Evolutionary conservation across 179 eudicot species (phyloP).

Genomic region (Pouteria campechiana): DNA sequence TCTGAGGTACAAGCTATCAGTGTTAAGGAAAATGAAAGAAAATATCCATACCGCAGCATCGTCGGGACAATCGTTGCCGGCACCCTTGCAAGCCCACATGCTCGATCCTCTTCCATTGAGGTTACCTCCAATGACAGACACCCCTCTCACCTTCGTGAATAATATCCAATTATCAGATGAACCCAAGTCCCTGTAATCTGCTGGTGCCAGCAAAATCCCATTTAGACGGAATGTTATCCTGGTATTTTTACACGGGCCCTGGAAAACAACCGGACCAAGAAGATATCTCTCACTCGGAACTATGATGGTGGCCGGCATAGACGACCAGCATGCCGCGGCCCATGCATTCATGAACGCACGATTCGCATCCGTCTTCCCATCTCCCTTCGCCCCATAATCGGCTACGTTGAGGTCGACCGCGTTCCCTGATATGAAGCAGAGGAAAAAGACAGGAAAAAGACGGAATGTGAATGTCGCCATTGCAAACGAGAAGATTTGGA

Average conservation of each 20-base stretch:
- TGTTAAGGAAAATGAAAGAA: too few relatives aligned
- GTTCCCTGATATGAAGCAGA: too few relatives aligned
- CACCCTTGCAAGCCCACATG: constrained; percentile 33
- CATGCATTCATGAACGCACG: constrained; percentile 23
- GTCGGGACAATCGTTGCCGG: constrained; percentile 15
- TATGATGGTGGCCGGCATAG: constrained; percentile 13
- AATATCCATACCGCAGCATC: constrained; percentile 28
- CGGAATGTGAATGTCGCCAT: too few relatives aligned
- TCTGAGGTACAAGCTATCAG: too few relatives aligned
- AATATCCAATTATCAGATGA: constrained; percentile 16
- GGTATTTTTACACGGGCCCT: constrained; percentile 20
- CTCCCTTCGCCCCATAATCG: constrained; percentile 20
- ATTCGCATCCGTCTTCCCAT: constrained; percentile 32
- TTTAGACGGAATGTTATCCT: constrained; percentile 13
- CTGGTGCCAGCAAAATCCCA: constrained; percentile 36
- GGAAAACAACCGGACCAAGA: constrained; percentile 8
- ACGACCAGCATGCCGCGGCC: constrained; percentile 24
- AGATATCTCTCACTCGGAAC: constrained; percentile 24
- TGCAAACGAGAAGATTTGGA: too few relatives aligned
- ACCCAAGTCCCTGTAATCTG: constrained; percentile 6
- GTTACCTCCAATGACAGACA: constrained; percentile 27
- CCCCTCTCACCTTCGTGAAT: constrained; percentile 18
- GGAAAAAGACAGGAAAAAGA: too few relatives aligned
- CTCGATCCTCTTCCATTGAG: constrained; percentile 32
- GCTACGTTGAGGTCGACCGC: constrained; percentile 36